Evolutionary conservation across 192 early-diverging fungal genomes (phyloP), one percentile per base, ranked within the genome.

Genomic region (Linnemannia exigua): DNA sequence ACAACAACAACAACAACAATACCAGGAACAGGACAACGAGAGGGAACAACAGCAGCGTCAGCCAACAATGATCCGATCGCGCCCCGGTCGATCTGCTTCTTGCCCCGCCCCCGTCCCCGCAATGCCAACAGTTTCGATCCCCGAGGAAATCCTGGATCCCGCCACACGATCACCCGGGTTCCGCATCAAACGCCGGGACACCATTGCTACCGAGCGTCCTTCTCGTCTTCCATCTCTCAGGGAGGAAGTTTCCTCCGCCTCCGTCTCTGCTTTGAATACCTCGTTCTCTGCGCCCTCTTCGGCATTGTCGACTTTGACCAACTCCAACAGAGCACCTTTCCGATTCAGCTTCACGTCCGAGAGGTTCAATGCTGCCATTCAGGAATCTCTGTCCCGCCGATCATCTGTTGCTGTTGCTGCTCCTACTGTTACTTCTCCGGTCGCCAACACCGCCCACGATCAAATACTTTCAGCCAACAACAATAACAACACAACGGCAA

Each of bases 331-430:
- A 35, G 46, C 67, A 17, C 44, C 80, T 9, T 54, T 75, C 22
- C 67, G 75, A 36, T 86, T 86, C 75, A 80, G 77, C 31, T 86
- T 80, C 48, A 86, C 84, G 4, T 86, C 84, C 38, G 78, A 79
- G 36, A 67, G 84, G 25, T 86, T 86, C 50, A 79, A 54, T 48
- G 36, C 46, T 6, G 84, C 84, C 5, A 44, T 86, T 35, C 84
- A 76, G 25, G 54, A 76, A 33, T 37, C 38, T 15, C 8, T 68
- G 35, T 28, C 25, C 28, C 58, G 28, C 28, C 58, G 58, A 63
- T 63, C 58, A 31, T 63, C 58, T 25, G 12, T 25, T 63, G 31
- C 58, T 15, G 14, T 22, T 25, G 7, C 52, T 58, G 9, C 52
- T 25, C 6, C 58, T n/a, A n/a, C n/a, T n/a, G n/a, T n/a, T n/a